phyloP scores from a whole-genome alignment of 176 grass and related monocot genomes.

The Hordeum marinum region DNA sequence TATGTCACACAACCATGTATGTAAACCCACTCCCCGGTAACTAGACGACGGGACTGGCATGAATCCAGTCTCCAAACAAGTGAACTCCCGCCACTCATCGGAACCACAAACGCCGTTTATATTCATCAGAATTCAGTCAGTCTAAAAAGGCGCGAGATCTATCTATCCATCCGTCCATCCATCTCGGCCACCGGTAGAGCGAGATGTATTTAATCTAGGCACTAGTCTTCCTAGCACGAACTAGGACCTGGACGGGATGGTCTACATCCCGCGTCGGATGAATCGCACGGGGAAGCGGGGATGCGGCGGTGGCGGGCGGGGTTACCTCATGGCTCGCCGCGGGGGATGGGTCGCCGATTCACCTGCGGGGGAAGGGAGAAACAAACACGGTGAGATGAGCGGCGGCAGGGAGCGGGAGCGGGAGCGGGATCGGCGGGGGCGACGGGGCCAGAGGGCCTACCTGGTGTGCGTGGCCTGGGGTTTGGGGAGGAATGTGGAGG shows the following conservation, averaged over 20 bases:
- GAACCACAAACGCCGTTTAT: background rate
- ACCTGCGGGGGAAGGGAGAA: background rate
- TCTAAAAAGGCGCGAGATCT: background rate
- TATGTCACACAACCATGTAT: background rate
- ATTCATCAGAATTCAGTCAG: background rate
- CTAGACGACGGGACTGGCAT: too few relatives aligned
- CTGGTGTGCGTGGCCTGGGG: background rate
- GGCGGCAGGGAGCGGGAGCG: background rate
- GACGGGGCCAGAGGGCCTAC: background rate
- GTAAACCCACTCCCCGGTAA: too few relatives aligned
- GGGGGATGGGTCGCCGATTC: background rate
- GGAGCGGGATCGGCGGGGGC: background rate
- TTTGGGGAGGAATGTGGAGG: too few relatives aligned
- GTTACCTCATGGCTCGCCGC: slow-evolving; percentile 27
- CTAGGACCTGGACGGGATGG: background rate
- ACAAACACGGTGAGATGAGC: background rate
- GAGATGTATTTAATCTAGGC: background rate
- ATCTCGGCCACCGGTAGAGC: too few relatives aligned
- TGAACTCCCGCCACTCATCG: background rate
- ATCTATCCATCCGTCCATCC: too few relatives aligned
- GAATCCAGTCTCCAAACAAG: too few relatives aligned
- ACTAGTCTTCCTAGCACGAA: background rate
- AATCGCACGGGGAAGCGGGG: background rate
- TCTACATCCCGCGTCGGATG: too few relatives aligned
- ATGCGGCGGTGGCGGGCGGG: background rate